Evolutionary conservation across 208 protist genomes (phyloP).

Genomic region (Wallacemonas sp.): DNA sequence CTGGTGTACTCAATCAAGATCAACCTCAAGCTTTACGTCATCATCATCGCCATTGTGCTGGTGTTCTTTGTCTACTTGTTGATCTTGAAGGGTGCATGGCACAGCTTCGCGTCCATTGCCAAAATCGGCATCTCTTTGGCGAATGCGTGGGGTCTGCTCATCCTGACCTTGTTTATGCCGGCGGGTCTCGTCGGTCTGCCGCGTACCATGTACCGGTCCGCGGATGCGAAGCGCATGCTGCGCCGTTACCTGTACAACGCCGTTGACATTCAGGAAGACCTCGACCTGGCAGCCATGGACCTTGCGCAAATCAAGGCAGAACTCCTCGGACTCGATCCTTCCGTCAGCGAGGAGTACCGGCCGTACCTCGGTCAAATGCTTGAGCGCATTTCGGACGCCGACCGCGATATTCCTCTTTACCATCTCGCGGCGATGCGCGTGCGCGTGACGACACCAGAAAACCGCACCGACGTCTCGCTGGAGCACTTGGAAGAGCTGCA

Average conservation of each 20-base stretch:
- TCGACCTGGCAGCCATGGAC: slow-evolving; percentile 87
- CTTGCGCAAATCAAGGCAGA: slow-evolving; percentile 76
- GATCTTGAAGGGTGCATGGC: slow-evolving; percentile 75
- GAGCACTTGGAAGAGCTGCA: slow-evolving; percentile 76
- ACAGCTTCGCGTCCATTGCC: slow-evolving; percentile 40
- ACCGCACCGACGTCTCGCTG: slow-evolving; percentile 73
- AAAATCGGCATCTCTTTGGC: slow-evolving; percentile 83
- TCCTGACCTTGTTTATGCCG: slow-evolving; percentile 86
- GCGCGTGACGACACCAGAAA: slow-evolving; percentile 23
- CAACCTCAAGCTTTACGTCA: slow-evolving; percentile 83
- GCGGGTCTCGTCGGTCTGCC: slow-evolving; percentile 84
- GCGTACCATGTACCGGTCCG: slow-evolving; percentile 79
- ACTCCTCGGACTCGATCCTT: slow-evolving; percentile 74
- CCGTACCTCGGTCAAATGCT: slow-evolving; percentile 76
- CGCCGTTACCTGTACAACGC: slow-evolving; percentile 59
- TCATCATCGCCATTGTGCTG: slow-evolving; percentile 62
- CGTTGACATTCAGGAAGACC: slow-evolving; percentile 84
- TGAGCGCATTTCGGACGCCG: slow-evolving; percentile 65
- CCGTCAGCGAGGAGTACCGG: slow-evolving; percentile 78
- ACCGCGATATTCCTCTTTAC: slow-evolving; percentile 80
- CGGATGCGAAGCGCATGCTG: slow-evolving; percentile 56
- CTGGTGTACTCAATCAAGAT: slow-evolving; percentile 68
- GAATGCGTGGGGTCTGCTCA: slow-evolving; percentile 89
- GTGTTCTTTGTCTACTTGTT: slow-evolving; percentile 75
- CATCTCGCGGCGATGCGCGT: slow-evolving; percentile 66